Evolutionary conservation across 345 rosid genomes (phyloP), one percentile per base, ranked within the genome.

Genomic region (Eucalyptus urophylla): DNA sequence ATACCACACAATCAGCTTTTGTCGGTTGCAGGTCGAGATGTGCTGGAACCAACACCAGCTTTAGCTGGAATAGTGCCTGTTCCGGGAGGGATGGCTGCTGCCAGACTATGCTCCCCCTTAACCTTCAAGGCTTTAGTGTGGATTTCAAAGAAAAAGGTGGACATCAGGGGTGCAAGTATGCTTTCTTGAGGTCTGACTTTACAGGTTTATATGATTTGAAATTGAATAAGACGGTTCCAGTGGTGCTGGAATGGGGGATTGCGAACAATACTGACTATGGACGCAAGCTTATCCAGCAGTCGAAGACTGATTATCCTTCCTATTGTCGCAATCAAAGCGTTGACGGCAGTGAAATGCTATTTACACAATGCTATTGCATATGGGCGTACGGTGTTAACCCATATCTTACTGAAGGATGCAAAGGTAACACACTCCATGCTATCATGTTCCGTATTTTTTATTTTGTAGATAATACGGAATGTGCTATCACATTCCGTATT

Each of bases 241-340:
- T 1, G 54, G 54, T 16, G 11, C 8, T 54, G 60, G 27, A 19
- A 1, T 22, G 11, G 56, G 60, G 12, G 11, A 54, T 22, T n/a
- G 8, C 12, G 5, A 50, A 16, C 10, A 12, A 15, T 6, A 50
- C 54, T 19, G 2, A 1, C 1, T 51, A 51, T 51, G 54, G 65
- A 58, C 65, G 6, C 13, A 0, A 25, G n/a, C 65, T 58, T 58
- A 5, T 25, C n/a, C 0, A 0, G 65, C 65, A 58, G 65, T 24
- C 65, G 13, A 0, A 2, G 2, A 56, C 6, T 9, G 0, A 0
- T 56, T 56, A 56, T 56, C 29, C 6, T 56, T 56, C 62, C 29
- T 10, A 2, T 44, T 56, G 62, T 56, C 2, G 62, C 62, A 10
- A 1, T 4, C 1, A 8, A 6, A 24, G 12, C 12, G 5, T 37